phyloP scores from a whole-genome alignment of 2,329 filamentous ascomycete genomes.

The Phaeomoniella chlamydospora region DNA sequence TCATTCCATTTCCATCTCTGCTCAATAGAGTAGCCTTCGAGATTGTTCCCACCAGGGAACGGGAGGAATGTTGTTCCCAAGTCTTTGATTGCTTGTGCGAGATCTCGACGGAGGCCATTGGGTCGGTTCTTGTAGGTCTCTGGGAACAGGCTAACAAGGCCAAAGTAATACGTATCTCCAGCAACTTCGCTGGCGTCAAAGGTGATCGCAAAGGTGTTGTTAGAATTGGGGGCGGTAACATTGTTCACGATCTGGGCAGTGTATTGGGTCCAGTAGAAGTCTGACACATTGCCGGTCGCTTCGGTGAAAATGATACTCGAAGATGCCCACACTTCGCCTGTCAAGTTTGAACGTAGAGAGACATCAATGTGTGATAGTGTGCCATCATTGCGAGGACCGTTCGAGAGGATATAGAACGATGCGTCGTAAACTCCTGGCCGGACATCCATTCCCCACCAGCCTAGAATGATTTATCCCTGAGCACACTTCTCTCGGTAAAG shows the following conservation, averaged over 20 bases:
- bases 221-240: constrained; percentile 22
- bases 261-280: constrained; percentile 17
- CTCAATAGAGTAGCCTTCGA: constrained; percentile 24
- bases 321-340: constrained; percentile 25
- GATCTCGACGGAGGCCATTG: constrained; percentile 35
- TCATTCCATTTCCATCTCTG: constrained; percentile 37
- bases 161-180: constrained; percentile 31
- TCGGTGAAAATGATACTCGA: constrained; percentile 11
- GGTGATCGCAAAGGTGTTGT: constrained; percentile 37
- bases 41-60: constrained; percentile 38
- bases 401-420: constrained; percentile 33
- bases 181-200: constrained; percentile 28
- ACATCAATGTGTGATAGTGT: constrained; percentile 23
- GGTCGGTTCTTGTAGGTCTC: constrained; percentile 38
- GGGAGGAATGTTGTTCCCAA: constrained; percentile 31
- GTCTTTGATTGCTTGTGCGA: constrained; percentile 30
- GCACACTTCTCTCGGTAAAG: background rate
- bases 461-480: constrained; percentile 2
- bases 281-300: constrained; percentile 7
- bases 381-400: constrained; percentile 16
- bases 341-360: constrained; percentile 23
- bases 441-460: constrained; percentile 38
- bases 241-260: constrained; percentile 24
- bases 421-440: constrained; percentile 31
- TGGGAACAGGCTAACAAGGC: constrained; percentile 37